phyloP scores from a whole-genome alignment of 2,329 filamentous ascomycete genomes.

The Alternaria triticina region DNA sequence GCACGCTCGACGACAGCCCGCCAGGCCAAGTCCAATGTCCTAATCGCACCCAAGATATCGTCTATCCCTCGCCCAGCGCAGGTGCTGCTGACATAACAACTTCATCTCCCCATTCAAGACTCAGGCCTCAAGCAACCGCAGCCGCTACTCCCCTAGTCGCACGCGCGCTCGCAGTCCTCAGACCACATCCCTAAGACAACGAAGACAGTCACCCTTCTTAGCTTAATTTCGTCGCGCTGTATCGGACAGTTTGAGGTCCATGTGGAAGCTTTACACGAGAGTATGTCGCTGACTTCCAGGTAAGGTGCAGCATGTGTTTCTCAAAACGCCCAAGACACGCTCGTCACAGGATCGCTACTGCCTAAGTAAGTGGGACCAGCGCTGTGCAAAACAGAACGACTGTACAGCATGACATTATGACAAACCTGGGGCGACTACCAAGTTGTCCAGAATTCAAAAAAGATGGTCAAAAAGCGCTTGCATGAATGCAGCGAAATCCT shows the following conservation, averaged over 20 bases:
- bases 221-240: background rate
- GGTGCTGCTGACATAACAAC: background rate
- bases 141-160: background rate
- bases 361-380: background rate
- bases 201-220: background rate
- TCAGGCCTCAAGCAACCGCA: background rate
- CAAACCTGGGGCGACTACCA: background rate
- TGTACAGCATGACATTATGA: background rate
- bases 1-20: background rate
- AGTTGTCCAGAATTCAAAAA: background rate
- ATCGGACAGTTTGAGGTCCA: background rate
- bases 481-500: background rate
- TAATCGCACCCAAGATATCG: background rate
- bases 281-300: background rate
- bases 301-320: background rate
- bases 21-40: background rate
- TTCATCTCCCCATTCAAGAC: background rate
- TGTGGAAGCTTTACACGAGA: background rate
- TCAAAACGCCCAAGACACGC: background rate
- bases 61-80: background rate
- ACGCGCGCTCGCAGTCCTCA: background rate
- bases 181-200: background rate
- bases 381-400: background rate
- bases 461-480: background rate
- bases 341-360: background rate